Percentiles rank a stretch among this genome's conserved stretches.
Conservation (phyloP, 805 yeast species). For the Pichia nakasei region DNA sequence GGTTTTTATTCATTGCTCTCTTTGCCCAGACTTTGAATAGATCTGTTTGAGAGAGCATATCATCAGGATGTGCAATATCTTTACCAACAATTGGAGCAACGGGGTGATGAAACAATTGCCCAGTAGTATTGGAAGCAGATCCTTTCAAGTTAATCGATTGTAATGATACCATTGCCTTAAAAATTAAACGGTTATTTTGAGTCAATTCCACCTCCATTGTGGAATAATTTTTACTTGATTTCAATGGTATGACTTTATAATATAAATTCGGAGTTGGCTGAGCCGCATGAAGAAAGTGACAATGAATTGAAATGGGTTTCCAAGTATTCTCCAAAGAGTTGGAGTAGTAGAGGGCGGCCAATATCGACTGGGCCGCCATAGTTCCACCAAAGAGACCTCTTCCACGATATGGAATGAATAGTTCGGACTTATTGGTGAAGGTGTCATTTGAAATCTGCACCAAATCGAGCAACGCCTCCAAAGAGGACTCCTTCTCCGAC, state of each 20-base stretch:
- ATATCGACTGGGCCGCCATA: constrained; percentile 53
- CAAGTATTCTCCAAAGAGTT: constrained; percentile 27
- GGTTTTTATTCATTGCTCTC: constrained; percentile 16
- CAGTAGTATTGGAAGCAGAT: constrained; percentile 23
- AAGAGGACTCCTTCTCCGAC: constrained; percentile 4
- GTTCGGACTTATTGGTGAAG: constrained; percentile 18
- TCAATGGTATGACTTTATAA: constrained; percentile 44
- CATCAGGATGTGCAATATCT: constrained; percentile 22
- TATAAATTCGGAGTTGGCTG: constrained; percentile 34
- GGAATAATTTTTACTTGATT: constrained; percentile 44
- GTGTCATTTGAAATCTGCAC: constrained; percentile 14
- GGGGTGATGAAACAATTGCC: constrained; percentile 24
- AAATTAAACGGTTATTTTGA: constrained; percentile 45
- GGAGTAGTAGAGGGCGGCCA: constrained; percentile 49
- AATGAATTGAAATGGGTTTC: constrained; percentile 53
- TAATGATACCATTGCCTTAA: constrained; percentile 43
- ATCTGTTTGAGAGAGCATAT: constrained; percentile 22
- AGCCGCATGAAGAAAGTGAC: constrained; percentile 53
- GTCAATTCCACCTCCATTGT: constrained; percentile 46
- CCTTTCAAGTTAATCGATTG: constrained; percentile 26
- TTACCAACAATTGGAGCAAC: constrained; percentile 22
- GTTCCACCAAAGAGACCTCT: constrained; percentile 69
- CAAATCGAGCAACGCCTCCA: constrained; percentile 20
- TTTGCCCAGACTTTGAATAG: constrained; percentile 23
- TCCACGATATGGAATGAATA: constrained; percentile 41